Base-by-base conservation (phyloP, 129 eudicot genomes). In the Rutidosis leptorrhynchoides region DNA sequence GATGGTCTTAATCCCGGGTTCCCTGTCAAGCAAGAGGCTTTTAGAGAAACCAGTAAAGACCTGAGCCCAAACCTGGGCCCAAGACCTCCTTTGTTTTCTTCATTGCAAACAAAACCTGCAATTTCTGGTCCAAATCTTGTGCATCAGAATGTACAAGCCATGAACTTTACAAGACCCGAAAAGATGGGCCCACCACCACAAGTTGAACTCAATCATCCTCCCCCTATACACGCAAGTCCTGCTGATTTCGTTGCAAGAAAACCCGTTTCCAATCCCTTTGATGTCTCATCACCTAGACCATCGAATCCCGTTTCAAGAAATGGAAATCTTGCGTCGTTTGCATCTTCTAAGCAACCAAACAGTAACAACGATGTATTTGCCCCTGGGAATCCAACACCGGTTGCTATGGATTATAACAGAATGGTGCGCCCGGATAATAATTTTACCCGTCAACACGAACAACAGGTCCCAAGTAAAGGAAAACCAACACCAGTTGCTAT, bases 171-270 rank as follows among this genome's bases (percentile, higher is more conserved):
- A 16, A 79, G 66, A 70, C 77, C 80, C 1, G 84, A 72, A 52
- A 81, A 66, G 56, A 69, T 64, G 55, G 74, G 63, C 53, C 8
- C 22, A 17, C 8, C 22, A 17, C 69, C 75, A 67, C 85, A 64
- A 74, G 89, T 77, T 51, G 94, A 83, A 59, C 79, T 66, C 65
- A 85, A 78, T 68, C 64, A 76, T 40, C 77, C 87, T 45, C 73
- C 85, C 53, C 33, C 71, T 3, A 30, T 69, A 45, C 75, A 51
- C 70, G 83, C 64, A 62, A 85, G 49, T 25, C 16, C 71, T 12
- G 63, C 78, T 67, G 83, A 91, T 70, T 70, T 60, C 16, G 62
- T 68, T 59, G 55, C 58, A 37, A 74, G 67, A 68, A 80, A 76
- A 62, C 80, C 77, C 30, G 27, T 75, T 61, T 55, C 83, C 6